phyloP scores from a whole-genome alignment of 164 flowering plant genomes.

The Liriodendron chinense region DNA sequence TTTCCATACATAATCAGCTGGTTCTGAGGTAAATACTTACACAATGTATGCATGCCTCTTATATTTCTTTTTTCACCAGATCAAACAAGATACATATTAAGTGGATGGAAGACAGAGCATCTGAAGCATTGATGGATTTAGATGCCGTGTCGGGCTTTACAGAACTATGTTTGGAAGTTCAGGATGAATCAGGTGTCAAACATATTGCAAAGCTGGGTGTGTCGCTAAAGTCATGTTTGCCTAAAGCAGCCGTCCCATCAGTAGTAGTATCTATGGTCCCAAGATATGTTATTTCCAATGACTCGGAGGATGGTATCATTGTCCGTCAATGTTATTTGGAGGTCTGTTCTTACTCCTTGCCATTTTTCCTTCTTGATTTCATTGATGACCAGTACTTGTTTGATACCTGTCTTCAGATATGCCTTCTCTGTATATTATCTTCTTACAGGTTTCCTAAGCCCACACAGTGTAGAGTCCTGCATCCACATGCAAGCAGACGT shows the following conservation, averaged over 20 bases:
- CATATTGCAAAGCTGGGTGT: conserved; percentile 61
- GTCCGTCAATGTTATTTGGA: conserved; percentile 75
- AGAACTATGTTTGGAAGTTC: conserved; percentile 57
- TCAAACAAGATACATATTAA: conserved; percentile 53
- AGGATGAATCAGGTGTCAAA: conserved; percentile 37
- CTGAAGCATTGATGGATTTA: conserved; percentile 56
- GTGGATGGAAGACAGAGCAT: conserved; percentile 46
- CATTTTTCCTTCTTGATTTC: conserved; percentile 8
- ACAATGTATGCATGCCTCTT: not conserved
- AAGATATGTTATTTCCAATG: conserved; percentile 66
- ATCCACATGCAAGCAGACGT: not conserved
- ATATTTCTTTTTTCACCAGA: conserved; percentile 37
- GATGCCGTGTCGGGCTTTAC: conserved; percentile 82
- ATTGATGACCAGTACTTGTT: not conserved
- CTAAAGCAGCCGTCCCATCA: conserved; percentile 46
- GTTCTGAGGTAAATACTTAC: no score
- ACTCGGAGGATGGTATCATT: conserved; percentile 51
- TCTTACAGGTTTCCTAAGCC: not conserved
- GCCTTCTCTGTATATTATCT: conserved; percentile 1
- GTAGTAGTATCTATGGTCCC: conserved; percentile 64
- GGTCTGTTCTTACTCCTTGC: conserved; percentile 38
- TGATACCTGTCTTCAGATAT: not conserved
- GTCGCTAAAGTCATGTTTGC: conserved; percentile 46
- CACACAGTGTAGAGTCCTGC: not conserved
- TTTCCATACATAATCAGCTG: no score